Conservation (phyloP, 441 rosid species). For the Biscutella laevigata region DNA sequence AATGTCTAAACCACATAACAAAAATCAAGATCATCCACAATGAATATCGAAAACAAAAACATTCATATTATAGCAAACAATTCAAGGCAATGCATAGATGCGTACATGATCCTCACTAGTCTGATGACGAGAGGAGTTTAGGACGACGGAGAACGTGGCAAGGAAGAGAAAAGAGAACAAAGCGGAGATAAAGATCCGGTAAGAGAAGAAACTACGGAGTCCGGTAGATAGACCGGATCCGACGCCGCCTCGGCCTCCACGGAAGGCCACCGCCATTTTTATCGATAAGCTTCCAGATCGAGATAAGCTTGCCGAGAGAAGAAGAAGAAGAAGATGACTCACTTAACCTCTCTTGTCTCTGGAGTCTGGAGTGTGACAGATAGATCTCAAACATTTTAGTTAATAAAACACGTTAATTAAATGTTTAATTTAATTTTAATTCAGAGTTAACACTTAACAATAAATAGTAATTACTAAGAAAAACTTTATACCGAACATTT, state of each 20-base stretch:
- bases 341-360: slow-evolving; percentile 13
- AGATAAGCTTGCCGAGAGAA: neutral
- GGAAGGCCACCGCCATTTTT: slow-evolving; percentile 65
- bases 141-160: slow-evolving; percentile 64
- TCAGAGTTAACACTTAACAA: slow-evolving; percentile 14
- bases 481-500: neutral
- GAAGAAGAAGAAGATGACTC: slow-evolving; percentile 9
- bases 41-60: too few species aligned
- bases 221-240: slow-evolving; percentile 37
- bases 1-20: slow-evolving; percentile 30
- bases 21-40: too few species aligned
- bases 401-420: slow-evolving; percentile 19
- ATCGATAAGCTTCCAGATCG: slow-evolving; percentile 17
- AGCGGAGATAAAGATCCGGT: slow-evolving; percentile 77
- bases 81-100: slow-evolving; percentile 6
- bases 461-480: neutral
- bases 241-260: slow-evolving; percentile 57
- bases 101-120: slow-evolving; percentile 40
- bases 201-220: slow-evolving; percentile 56
- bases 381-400: slow-evolving; percentile 27
- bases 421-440: neutral
- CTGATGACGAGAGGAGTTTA: slow-evolving; percentile 41
- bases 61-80: too few species aligned
- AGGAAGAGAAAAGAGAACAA: slow-evolving; percentile 74
- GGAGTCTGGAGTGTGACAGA: slow-evolving; percentile 27